A percentile compares a stretch with the other conserved stretches of the same genome.
Conservation (phyloP, 1,284 basidiomycete species). For the Fomitopsis betulina region DNA sequence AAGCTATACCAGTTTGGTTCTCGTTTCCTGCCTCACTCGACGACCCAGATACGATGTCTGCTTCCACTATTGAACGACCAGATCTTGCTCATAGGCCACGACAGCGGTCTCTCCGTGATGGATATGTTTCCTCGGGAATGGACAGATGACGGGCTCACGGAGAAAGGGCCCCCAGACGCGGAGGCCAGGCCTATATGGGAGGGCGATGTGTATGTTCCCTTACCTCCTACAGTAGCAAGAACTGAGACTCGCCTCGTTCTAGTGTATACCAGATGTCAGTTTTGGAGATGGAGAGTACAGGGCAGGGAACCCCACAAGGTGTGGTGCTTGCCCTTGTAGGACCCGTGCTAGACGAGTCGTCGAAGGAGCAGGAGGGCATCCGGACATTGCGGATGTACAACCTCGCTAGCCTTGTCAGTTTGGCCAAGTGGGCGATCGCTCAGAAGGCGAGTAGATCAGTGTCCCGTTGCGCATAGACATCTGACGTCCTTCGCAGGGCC, state of each 20-base stretch:
- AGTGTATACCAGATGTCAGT: conserved; percentile 75
- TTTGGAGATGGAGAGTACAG: conserved; percentile 60
- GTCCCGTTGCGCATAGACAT: neutral
- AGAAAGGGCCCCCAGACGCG: conserved; percentile 66
- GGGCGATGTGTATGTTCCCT: conserved; percentile 61
- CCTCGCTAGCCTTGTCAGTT: conserved; percentile 62
- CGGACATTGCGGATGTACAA: conserved; percentile 75
- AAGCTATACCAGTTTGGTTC: conserved; percentile 74
- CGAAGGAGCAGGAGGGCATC: conserved; percentile 46
- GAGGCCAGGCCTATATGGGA: conserved; percentile 62
- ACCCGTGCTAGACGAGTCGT: conserved; percentile 42
- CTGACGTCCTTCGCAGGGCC: conserved; percentile 31
- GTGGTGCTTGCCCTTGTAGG: conserved; percentile 72
- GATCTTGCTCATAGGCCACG: conserved; percentile 68
- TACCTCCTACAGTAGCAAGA: neutral
- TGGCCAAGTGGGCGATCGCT: conserved; percentile 67
- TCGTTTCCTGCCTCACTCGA: conserved; percentile 76
- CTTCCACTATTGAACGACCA: conserved; percentile 62
- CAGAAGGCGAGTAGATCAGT: conserved; percentile 49
- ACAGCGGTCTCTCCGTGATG: conserved; percentile 70
- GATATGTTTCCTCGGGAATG: conserved; percentile 73
- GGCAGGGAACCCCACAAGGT: conserved; percentile 60
- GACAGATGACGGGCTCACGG: conserved; percentile 41
- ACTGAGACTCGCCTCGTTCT: conserved; percentile 12
- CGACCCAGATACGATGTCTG: conserved; percentile 63